These are phyloP conservation scores for Epichloe uncinata DNA, from an alignment of 2,329 filamentous ascomycete species.

Conservation along the genomic window DNA sequence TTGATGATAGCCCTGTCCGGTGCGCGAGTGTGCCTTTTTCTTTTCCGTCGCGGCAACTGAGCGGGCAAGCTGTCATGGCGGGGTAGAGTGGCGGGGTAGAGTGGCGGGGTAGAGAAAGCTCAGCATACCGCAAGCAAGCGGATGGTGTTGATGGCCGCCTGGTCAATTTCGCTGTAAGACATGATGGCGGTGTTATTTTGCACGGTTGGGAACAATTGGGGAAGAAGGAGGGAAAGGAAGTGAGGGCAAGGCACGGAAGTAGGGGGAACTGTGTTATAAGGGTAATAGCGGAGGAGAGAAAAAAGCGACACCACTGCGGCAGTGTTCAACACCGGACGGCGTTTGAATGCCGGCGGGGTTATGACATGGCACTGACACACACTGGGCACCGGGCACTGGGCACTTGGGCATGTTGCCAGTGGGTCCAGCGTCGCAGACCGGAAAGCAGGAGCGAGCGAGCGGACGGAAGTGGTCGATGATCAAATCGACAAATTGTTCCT, in stretches of 20 bases:
- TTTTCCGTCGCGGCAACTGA: not conserved
- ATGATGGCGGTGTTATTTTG: slow-evolving; percentile 42
- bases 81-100: slow-evolving; percentile 15
- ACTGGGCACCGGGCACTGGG: not conserved
- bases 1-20: not conserved
- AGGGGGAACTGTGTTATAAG: slow-evolving; percentile 15
- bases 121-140: slow-evolving; percentile 80
- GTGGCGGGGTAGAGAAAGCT: too few species aligned
- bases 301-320: slow-evolving; percentile 1
- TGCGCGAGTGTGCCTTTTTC: not conserved
- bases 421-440: slow-evolving; percentile 5
- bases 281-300: slow-evolving; percentile 12
- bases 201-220: slow-evolving; percentile 9
- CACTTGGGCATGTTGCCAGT: not conserved
- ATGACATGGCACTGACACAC: slow-evolving; percentile 14
- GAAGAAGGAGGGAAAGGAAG: slow-evolving; percentile 9
- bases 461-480: too few species aligned
- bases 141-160: slow-evolving; percentile 96
- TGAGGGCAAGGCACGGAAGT: slow-evolving; percentile 11
- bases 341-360: slow-evolving; percentile 16
- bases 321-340: not conserved
- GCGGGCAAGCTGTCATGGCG: slow-evolving; percentile 13
- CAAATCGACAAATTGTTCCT: not conserved
- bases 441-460: not conserved
- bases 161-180: slow-evolving; percentile 78